A percentile compares a stretch with the other conserved stretches of the same genome.
These are phyloP conservation scores for Boletellus ananas DNA, from an alignment of 768 basidiomycete species.

Conservation along the genomic window DNA sequence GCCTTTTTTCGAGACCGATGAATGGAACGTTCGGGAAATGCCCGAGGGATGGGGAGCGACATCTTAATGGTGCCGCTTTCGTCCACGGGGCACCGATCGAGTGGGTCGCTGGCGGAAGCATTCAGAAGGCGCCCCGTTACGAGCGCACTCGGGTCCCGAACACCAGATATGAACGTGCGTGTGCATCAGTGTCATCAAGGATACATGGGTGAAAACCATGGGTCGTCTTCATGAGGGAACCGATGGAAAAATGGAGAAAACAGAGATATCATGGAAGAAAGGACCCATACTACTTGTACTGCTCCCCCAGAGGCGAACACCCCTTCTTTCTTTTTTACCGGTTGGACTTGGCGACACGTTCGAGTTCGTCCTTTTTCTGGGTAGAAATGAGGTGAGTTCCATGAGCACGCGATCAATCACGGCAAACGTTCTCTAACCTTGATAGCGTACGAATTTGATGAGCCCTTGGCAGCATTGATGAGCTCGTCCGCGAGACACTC, in stretches of 20 bases:
- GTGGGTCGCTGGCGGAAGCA: neutral
- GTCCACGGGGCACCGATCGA: neutral
- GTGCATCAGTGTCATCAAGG: constrained; percentile 10
- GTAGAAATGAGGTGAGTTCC: neutral
- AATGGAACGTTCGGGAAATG: constrained; percentile 14
- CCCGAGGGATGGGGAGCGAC: neutral
- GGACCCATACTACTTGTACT: constrained; percentile 21
- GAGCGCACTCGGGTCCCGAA: neutral
- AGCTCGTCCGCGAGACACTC: constrained; percentile 99
- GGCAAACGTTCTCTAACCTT: constrained; percentile 53
- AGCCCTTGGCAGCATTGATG: constrained; percentile 99
- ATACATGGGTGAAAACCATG: constrained; percentile 21
- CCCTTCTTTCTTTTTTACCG: constrained; percentile 69
- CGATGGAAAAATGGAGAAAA: constrained; percentile 10
- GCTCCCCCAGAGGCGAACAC: constrained; percentile 2
- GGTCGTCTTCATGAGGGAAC: constrained; percentile 22
- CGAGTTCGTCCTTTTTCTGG: constrained; percentile 98
- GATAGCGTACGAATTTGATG: constrained; percentile 99
- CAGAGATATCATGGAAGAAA: constrained; percentile 6
- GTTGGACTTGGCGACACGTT: constrained; percentile 99
- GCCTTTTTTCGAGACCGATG: neutral
- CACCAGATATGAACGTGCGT: constrained; percentile 5
- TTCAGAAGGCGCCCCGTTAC: constrained; percentile 2
- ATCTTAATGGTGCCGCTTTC: neutral
- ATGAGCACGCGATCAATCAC: constrained; percentile 1